These are phyloP conservation scores for Yamadazyma sp. DNA, from an alignment of 1,139 yeast species.

Conservation along the genomic window DNA sequence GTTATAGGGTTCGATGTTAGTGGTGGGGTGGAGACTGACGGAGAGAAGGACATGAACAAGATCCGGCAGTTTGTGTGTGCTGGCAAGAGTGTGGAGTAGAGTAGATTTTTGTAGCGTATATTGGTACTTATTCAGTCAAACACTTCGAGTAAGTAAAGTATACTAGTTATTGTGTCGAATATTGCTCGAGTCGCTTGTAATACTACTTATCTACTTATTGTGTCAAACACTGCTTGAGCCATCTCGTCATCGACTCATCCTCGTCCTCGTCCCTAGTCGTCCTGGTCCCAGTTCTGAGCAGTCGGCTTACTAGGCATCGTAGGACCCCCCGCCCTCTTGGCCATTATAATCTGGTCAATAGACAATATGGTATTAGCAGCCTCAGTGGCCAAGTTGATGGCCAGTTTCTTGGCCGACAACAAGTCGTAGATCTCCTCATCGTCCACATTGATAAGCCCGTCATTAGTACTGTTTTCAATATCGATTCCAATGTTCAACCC, in stretches of 20 bases:
- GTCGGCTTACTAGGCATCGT: constrained; percentile 78
- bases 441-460: constrained; percentile 72
- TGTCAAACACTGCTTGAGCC: too few species aligned
- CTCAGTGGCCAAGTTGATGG: constrained; percentile 91
- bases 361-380: constrained; percentile 90
- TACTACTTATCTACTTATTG: not conserved
- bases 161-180: too few species aligned
- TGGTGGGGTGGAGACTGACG: constrained; percentile 83
- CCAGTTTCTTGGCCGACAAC: constrained; percentile 76
- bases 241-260: too few species aligned
- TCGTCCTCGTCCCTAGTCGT: too few species aligned
- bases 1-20: constrained; percentile 93
- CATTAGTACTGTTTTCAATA: constrained; percentile 59
- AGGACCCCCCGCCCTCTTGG: constrained; percentile 97
- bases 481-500: constrained; percentile 64
- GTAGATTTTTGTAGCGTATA: too few species aligned
- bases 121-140: too few species aligned
- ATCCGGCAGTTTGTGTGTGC: constrained; percentile 55
- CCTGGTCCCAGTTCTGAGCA: constrained; percentile 93
- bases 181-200: too few species aligned
- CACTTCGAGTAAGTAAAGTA: too few species aligned
- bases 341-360: constrained; percentile 90
- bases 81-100: constrained; percentile 26
- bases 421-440: constrained; percentile 76
- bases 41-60: constrained; percentile 66